A percentile compares a stretch with the other conserved stretches of the same genome.
These are phyloP conservation scores for Cylindricascospora bacillispora DNA, from an alignment of 1,139 yeast species.

Conservation along the genomic window DNA sequence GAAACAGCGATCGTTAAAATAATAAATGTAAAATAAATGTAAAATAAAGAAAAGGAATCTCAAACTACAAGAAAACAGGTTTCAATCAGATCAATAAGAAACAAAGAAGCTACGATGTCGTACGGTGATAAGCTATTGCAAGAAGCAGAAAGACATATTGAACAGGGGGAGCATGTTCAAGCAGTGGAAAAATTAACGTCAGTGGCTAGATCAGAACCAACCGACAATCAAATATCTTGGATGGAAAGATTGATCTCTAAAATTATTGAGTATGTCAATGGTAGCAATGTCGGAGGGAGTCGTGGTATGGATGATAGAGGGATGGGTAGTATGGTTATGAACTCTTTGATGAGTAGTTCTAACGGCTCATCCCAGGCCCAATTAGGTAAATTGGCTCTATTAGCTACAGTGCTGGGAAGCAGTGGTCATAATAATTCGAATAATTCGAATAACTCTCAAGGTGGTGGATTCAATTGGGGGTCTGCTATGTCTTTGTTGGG, in stretches of 20 bases:
- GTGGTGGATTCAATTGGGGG: constrained; percentile 13
- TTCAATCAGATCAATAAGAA: constrained; percentile 10
- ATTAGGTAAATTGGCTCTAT: constrained; percentile 20
- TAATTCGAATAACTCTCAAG: no score
- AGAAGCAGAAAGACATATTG: constrained; percentile 15
- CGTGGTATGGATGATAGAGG: constrained; percentile 12
- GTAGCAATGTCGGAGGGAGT: not conserved
- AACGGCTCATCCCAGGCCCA: constrained; percentile 20
- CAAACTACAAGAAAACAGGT: no score
- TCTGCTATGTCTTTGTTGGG: constrained; percentile 17
- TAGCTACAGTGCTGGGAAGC: constrained; percentile 14
- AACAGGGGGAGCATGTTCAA: constrained; percentile 17
- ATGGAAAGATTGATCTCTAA: constrained; percentile 16
- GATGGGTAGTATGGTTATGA: constrained; percentile 15
- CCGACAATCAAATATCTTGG: constrained; percentile 12
- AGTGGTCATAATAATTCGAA: constrained; percentile 7
- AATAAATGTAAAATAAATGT: no score
- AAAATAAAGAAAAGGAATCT: no score
- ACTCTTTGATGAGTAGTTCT: constrained; percentile 11
- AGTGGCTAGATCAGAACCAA: constrained; percentile 18
- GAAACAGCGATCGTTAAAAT: no score
- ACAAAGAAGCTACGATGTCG: constrained; percentile 1
- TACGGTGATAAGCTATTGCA: constrained; percentile 8
- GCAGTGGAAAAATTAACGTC: constrained; percentile 20
- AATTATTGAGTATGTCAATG: constrained; percentile 10